Evolutionary conservation across 345 rosid species (phyloP), one percentile per base, ranked within the genome.

Genomic region (Eucalyptus guilfoylei): DNA sequence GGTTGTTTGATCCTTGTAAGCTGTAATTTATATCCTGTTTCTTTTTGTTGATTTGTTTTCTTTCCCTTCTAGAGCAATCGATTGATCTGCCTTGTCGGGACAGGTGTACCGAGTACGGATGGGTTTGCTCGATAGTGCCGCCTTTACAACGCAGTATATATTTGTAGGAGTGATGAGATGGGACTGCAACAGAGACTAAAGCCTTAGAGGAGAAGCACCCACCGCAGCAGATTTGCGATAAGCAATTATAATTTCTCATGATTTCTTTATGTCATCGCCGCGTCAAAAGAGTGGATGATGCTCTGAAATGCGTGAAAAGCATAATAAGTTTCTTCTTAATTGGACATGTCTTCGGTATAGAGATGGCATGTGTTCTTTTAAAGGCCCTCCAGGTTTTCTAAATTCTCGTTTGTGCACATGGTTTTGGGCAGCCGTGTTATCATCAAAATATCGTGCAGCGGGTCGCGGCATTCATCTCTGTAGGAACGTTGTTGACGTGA

Each of bases 131-230:
- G 99, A n/a, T 97, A 93, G 81, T 97, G 98, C 90, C 98, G 99
- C 45, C 94, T 94, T 86, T 97, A 96, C 91, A 97, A 97, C 88
- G 91, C 94, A 2, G 92, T 96, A 26, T 96, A 96, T 86, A 93
- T 97, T 4, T 97, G 99, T 17, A 99, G 99, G 48, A 96, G 97
- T 4, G 99, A 97, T 90, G 99, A 97, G 92, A 97, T 34, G 99
- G 99, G 21, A 96, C 98, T 13, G 98, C 99, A 11, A 97, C 99
- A 1, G 99, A 97, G 94, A 97, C 98, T 24, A 96, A 96, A 92
- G 99, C 99, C 30, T n/a, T 96, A 91, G 98, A 96, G 91, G 99
- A 97, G 93, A 96, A 95, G 85, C 94, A 95, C 87, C 89, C 96
- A 0, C 99, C 96, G 2, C 93, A 93, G 89, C 94, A 96, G 91